phyloP scores from a whole-genome alignment of 1,284 basidiomycete genomes.

The Malassezia dermatis region DNA sequence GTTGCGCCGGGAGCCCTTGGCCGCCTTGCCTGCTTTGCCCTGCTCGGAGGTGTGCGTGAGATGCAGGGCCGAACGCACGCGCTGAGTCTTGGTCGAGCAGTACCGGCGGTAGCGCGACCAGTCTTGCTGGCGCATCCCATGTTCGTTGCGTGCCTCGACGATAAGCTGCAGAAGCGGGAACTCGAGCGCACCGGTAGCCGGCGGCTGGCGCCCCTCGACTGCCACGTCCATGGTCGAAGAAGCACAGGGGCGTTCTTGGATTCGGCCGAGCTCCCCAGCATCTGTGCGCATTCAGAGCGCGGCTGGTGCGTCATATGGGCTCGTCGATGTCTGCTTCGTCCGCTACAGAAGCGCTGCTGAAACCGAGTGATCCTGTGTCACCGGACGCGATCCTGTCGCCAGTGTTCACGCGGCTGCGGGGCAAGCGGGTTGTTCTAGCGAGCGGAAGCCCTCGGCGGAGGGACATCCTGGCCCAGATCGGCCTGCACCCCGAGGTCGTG shows the following conservation, averaged over 20 bases:
- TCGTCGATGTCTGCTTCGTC: not conserved
- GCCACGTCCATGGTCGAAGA: constrained; percentile 11
- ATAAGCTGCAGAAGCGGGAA: constrained; percentile 63
- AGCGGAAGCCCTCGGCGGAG: constrained; percentile 34
- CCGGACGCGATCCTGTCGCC: constrained; percentile 30
- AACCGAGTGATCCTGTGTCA: constrained; percentile 20
- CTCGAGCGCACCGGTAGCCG: constrained; percentile 19
- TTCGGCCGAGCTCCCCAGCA: constrained; percentile 6
- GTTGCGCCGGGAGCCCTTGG: constrained; percentile 9
- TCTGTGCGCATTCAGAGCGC: not conserved
- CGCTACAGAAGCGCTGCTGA: not conserved
- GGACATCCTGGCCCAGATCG: constrained; percentile 49
- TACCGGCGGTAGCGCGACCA: constrained; percentile 75
- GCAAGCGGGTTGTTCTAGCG: constrained; percentile 38
- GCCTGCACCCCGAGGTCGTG: constrained; percentile 71
- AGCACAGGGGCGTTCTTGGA: not conserved
- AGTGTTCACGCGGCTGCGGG: constrained; percentile 33
- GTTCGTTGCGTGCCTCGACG: constrained; percentile 79
- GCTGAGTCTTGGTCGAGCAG: constrained; percentile 78
- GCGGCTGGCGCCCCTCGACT: constrained; percentile 1
- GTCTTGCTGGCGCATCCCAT: constrained; percentile 81
- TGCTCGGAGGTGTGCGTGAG: constrained; percentile 57
- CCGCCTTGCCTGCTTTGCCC: constrained; percentile 12
- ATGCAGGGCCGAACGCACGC: constrained; percentile 69
- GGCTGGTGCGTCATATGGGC: not conserved